Evolutionary conservation across 768 basidiomycete species (phyloP), one percentile per base, ranked within the genome.

Genomic region (Boletus rubroflammeus): DNA sequence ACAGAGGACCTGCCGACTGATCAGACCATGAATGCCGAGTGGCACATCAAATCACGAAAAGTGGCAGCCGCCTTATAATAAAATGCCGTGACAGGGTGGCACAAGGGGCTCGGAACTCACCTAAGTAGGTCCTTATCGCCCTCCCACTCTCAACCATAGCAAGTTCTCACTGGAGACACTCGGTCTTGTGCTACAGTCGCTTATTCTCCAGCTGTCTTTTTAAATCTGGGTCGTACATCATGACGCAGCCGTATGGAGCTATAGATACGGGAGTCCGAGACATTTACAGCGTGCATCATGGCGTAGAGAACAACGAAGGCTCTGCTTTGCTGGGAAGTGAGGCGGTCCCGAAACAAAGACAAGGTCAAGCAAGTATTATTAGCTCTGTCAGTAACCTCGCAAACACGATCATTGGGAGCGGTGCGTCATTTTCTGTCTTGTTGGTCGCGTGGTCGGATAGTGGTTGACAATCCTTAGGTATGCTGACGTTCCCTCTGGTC

Each of bases 391-490:
- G 88, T 60, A 93, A 93, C 65, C 74, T 97, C 40, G 75, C 84
- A 25, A 97, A 97, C 62, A 97, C 94, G 0, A 93, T 95, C 62
- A 87, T 97, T 60, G 93, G 93, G 14, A 95, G 89, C 51, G 92
- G 92, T 84, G 68, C 63, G 80, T 78, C 28, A 21, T 55, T 57
- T 34, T 19, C 26, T 11, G 28, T 32, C 5, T 28, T 23, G 36
- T 25, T 36, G 15, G 40, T 40, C 14, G 35, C 32, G 19, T 45
- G 34, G 15, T 17, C 17, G 14, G 11, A 21, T 5, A 28, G 10
- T 36, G n/a, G 46, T 50, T 59, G 25, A 56, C 11, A 25, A 58
- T 5, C 11, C 5, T 8, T 60, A 91, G 90, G 91, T 29, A 93
- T 93, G 91, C 78, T 93, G 26, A 91, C 90, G 7, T 93, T 93